phyloP scores from a whole-genome alignment of 2,329 filamentous ascomycete species.

The Fusarium staphyleae region DNA sequence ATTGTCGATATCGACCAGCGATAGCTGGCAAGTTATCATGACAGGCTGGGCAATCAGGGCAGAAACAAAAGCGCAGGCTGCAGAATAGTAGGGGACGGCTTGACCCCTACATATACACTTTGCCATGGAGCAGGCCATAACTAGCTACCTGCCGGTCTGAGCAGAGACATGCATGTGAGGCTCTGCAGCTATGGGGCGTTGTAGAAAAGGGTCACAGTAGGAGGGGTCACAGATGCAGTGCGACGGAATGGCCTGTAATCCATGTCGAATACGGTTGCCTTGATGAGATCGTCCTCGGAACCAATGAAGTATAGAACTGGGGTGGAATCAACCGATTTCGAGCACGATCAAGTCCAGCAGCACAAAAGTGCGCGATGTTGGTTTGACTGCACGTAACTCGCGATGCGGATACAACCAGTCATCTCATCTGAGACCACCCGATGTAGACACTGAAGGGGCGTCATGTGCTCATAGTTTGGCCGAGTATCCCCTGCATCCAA shows the following conservation, averaged over 20 bases:
- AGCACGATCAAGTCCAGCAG: constrained; percentile 24
- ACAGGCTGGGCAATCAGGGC: constrained; percentile 28
- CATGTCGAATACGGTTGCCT: constrained; percentile 24
- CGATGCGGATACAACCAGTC: not conserved
- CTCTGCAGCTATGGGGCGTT: constrained; percentile 35
- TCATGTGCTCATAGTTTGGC: constrained; percentile 3
- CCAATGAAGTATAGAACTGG: constrained; percentile 31
- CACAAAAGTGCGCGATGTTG: constrained; percentile 15
- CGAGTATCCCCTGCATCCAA: constrained; percentile 10
- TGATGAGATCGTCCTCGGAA: constrained; percentile 1
- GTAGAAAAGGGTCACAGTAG: constrained; percentile 22
- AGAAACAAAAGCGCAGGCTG: constrained; percentile 11
- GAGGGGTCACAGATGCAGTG: constrained; percentile 35
- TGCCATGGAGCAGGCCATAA: constrained; percentile 9
- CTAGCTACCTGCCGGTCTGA: constrained; percentile 20
- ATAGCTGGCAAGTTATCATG: constrained; percentile 36
- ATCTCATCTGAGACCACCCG: not conserved
- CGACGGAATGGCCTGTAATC: constrained; percentile 14
- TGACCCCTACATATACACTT: constrained; percentile 39
- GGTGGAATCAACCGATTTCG: constrained; percentile 23
- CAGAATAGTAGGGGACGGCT: constrained; percentile 28
- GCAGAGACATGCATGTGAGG: constrained; percentile 38
- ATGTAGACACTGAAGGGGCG: not conserved
- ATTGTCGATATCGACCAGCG: constrained; percentile 41
- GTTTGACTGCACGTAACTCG: constrained; percentile 1